Base-by-base conservation (phyloP, 1,284 basidiomycete genomes). In the Austropuccinia psidii region DNA sequence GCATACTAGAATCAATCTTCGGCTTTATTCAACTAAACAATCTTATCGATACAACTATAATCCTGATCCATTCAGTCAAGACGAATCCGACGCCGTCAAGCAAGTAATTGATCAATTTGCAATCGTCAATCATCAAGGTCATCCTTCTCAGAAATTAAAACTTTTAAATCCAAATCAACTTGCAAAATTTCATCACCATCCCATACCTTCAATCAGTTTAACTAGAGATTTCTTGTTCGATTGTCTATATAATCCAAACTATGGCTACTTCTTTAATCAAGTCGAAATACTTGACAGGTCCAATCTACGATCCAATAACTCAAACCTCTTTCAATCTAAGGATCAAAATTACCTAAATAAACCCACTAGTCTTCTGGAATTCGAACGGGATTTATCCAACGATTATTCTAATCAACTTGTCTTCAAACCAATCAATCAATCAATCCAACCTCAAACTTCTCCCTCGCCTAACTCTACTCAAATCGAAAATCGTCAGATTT, bases 221-320 rank as follows among this genome's bases (percentile, higher is more conserved):
- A 88, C 90, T 57, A 86, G 96, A 75, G 95, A 99, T 83, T 99
- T 91, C 80, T 94, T 99, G 77, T 91, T 98, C 79, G 96, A 99
- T 80, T 89, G 90, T 21, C 82, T 99, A 52, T 99, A 98, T 83
- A 98, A 99, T 79, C 94, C 93, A 2, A 83, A 93, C 80, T 98
- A 99, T 79, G 96, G 96, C 45, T 99, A 99, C 83, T 98, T 99
- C 80, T 88, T 91, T 29, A 89, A 90, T 77, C 89, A 93, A 79
- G 93, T 90, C 1, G 89, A 87, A 57, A 67, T 67, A 0, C 45
- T 52, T 9, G 50, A 67, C 13, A 13, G 37, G 1, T 50, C 4
- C 19, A 29, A 27, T 13, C 27, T 49, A 19, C 31, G 31, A 47
- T 2, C 84, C 87, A 17, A 86, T 87, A 31, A 83, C 76, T 0